A percentile compares a stretch with the other conserved stretches of the same genome.
These are phyloP conservation scores for Botrytis fabae DNA, from an alignment of 2,329 filamentous ascomycete species.

Conservation along the genomic window DNA sequence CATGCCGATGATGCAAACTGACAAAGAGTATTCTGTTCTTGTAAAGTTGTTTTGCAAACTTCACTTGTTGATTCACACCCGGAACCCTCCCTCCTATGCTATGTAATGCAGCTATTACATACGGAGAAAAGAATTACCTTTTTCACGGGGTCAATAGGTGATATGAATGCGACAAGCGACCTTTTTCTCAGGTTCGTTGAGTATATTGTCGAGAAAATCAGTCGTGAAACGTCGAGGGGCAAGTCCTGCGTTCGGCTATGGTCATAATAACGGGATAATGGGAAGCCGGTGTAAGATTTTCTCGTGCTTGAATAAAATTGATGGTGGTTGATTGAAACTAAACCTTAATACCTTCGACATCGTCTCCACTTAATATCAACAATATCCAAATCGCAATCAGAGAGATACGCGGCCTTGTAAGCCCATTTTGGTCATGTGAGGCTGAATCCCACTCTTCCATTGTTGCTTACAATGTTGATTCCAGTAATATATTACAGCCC, in stretches of 20 bases:
- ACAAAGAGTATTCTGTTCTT: background rate
- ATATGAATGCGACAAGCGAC: background rate
- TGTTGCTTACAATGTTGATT: background rate
- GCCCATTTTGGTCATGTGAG: background rate
- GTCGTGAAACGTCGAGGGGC: background rate
- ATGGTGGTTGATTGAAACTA: too few relatives aligned
- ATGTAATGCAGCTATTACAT: too few relatives aligned
- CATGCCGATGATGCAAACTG: background rate
- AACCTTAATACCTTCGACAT: too few relatives aligned
- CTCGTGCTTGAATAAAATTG: too few relatives aligned
- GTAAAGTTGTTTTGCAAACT: background rate
- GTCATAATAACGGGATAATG: too few relatives aligned
- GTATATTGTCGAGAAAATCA: background rate
- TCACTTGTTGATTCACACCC: rapidly evolving
- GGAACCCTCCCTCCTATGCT: background rate
- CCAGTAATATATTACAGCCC: background rate
- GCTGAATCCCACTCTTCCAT: background rate
- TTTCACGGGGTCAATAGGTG: background rate
- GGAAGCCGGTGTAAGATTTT: too few relatives aligned
- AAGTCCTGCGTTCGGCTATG: background rate
- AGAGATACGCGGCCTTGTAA: too few relatives aligned
- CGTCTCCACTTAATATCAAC: too few relatives aligned
- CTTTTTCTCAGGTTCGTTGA: too few relatives aligned
- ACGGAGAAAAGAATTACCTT: background rate
- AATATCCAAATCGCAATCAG: too few relatives aligned